Percentiles rank a stretch among this genome's conserved stretches.
Evolutionary conservation across 2,329 filamentous ascomycete species (phyloP).

Genomic region (Apiospora sp.): DNA sequence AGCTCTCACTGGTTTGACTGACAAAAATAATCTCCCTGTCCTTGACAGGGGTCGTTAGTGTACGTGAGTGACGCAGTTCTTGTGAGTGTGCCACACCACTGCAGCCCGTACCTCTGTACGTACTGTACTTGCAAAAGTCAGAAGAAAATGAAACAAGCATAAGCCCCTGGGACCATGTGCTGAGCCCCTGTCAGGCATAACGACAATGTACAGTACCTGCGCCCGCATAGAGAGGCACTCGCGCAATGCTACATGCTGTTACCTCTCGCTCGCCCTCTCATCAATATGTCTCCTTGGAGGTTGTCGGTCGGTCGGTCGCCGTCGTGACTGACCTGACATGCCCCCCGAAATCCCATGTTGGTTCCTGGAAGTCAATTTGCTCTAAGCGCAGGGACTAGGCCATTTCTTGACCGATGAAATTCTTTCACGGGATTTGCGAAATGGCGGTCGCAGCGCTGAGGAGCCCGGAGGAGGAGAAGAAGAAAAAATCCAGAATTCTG

Average conservation of each 20-base stretch:
- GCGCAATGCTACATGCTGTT: constrained; percentile 1
- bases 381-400: constrained; percentile 17
- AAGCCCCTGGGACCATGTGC: constrained; percentile 38
- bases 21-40: constrained; percentile 43
- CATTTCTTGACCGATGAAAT: constrained; percentile 11
- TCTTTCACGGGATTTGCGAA: constrained; percentile 10
- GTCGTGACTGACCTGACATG: neutral
- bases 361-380: constrained; percentile 18
- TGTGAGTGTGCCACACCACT: constrained; percentile 10
- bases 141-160: constrained; percentile 46
- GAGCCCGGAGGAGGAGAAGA: neutral
- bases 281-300: neutral
- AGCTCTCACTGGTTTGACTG: constrained; percentile 31
- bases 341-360: neutral
- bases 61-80: constrained; percentile 39
- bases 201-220: constrained; percentile 39
- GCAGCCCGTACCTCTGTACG: constrained; percentile 7
- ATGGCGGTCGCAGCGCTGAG: constrained; percentile 13
- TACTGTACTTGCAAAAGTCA: constrained; percentile 25
- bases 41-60: constrained; percentile 31
- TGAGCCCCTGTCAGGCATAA: constrained; percentile 27
- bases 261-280: neutral
- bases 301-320: neutral
- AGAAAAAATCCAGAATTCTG: constrained; percentile 11
- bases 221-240: constrained; percentile 28